Evolutionary conservation across 495 filamentous ascomycete genomes (phyloP).

Genomic region (Lophiotrema nucula): DNA sequence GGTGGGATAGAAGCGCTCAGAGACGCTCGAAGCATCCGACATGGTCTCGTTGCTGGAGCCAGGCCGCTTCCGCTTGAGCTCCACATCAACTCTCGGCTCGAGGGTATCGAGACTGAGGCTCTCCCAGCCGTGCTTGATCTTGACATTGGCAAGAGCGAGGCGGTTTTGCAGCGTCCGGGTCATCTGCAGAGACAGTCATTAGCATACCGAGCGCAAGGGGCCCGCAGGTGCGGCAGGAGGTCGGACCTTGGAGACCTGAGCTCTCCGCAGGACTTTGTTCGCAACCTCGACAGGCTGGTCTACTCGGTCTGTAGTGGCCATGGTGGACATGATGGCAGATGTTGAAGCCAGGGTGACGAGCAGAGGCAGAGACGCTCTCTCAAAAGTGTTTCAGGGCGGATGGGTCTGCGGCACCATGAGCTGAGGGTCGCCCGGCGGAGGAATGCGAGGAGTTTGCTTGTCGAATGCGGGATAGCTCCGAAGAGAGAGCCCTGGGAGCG

Average conservation of each 20-base stretch:
- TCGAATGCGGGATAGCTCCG: conserved; percentile 17
- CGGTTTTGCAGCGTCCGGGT: conserved; percentile 87
- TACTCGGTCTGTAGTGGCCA: conserved; percentile 37
- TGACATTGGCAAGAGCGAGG: conserved; percentile 92
- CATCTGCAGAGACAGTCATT: conserved; percentile 58
- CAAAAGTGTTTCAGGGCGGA: conserved; percentile 25
- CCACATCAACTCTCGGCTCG: conserved; percentile 70
- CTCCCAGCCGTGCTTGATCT: conserved; percentile 87
- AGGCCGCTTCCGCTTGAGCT: conserved; percentile 63
- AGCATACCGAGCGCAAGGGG: conserved; percentile 26
- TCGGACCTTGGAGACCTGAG: conserved; percentile 81
- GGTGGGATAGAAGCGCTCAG: conserved; percentile 53
- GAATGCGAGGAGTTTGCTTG: conserved; percentile 15
- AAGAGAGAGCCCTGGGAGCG: neutral
- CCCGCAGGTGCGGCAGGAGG: conserved; percentile 1
- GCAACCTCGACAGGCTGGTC: conserved; percentile 62
- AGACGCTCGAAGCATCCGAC: conserved; percentile 77
- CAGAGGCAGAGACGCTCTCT: conserved; percentile 23
- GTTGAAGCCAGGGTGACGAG: neutral
- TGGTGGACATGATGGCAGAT: conserved; percentile 18
- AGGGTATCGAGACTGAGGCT: conserved; percentile 72
- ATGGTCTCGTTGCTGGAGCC: conserved; percentile 61
- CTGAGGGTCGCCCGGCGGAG: conserved; percentile 23
- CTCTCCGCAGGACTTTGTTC: conserved; percentile 66
- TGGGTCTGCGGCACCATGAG: conserved; percentile 23